These are phyloP conservation scores for Daldinia decipiens DNA, from an alignment of 495 filamentous ascomycete genomes.

Conservation along the genomic window DNA sequence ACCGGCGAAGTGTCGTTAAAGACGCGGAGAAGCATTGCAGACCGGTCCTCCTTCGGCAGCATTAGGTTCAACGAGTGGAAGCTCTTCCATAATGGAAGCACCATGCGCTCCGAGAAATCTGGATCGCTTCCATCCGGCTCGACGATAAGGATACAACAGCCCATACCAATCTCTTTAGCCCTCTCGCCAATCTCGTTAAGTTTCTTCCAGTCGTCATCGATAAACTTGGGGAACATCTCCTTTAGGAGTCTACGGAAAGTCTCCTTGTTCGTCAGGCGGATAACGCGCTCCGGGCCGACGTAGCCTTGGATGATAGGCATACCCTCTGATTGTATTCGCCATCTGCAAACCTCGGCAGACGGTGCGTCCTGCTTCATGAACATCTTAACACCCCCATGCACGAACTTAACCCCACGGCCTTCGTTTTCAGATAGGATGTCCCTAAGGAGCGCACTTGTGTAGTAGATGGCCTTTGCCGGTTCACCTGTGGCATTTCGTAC, in stretches of 20 bases:
- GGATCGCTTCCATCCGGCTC: slow-evolving; percentile 75
- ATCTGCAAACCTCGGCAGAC: slow-evolving; percentile 81
- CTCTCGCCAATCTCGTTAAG: slow-evolving; percentile 88
- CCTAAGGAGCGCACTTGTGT: slow-evolving; percentile 84
- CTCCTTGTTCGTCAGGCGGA: slow-evolving; percentile 75
- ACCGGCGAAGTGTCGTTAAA: slow-evolving; percentile 86
- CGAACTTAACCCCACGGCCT: slow-evolving; percentile 89
- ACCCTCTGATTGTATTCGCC: slow-evolving; percentile 95
- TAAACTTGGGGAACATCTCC: slow-evolving; percentile 94
- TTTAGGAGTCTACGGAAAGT: slow-evolving; percentile 83
- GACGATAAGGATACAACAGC: slow-evolving; percentile 89
- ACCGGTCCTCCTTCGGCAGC: slow-evolving; percentile 95
- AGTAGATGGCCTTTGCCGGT: slow-evolving; percentile 92
- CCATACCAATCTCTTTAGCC: slow-evolving; percentile 82
- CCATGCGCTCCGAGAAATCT: slow-evolving; percentile 81
- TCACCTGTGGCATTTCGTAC: slow-evolving; percentile 88
- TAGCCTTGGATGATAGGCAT: slow-evolving; percentile 87
- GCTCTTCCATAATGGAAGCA: slow-evolving; percentile 91
- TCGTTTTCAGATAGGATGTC: slow-evolving; percentile 86
- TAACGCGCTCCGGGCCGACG: slow-evolving; percentile 80
- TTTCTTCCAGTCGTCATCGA: slow-evolving; percentile 70
- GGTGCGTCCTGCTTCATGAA: slow-evolving; percentile 97
- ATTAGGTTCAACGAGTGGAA: slow-evolving; percentile 90
- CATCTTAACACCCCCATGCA: slow-evolving; percentile 97
- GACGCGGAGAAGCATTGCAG: slow-evolving; percentile 88